Evolutionary conservation across 352 stramenopile genomes (phyloP), one percentile per base, ranked within the genome.

Genomic region (Thalassiosira livingstoniorum): DNA sequence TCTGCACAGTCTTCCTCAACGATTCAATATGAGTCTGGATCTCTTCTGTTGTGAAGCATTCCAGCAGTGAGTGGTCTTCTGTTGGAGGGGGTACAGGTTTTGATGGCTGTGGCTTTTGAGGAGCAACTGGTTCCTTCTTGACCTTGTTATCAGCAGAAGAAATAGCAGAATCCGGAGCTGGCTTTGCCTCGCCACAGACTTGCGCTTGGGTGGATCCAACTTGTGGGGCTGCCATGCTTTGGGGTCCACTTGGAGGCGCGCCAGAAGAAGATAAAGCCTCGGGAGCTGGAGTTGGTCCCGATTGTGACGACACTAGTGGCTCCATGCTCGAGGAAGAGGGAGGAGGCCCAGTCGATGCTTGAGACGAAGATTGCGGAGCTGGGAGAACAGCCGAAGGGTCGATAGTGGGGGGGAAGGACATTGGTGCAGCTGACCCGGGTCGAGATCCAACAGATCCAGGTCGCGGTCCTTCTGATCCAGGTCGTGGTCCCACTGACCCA

Each of bases 1-100:
- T 91, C 35, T 91, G 78, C 7, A 91, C 67, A 51, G 78, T 81
- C 62, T 89, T 94, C 61, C 97, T 90, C 21, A 98, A 88, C 15
- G 96, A 98, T 10, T 97, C 81, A 64, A 98, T 93, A 87, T 99
- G 97, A 25, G 88, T 94, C 80, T 97, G 92, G 25, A 99, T 89
- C 74, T 99, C 92, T 21, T 98, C 94, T 45, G 97, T 95, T 34
- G 95, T 98, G 61, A 99, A 96, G 60, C 87, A 94, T 61, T 96
- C 92, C 3, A 96, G 57, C 0, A 95, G 66, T 10, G 90, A 88
- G 29, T 90, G 70, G 69, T 94, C 89, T 37, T 90, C 87, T 5
- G 71, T 65, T 39, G 66, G 69, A 35, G 47, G 64, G 39, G 69
- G 63, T 21, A 62, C 27, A 37, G 5, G 72, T 57, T 51, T 76